These are phyloP conservation scores for Physaria fendleri DNA, from an alignment of 345 rosid genomes.

Conservation along the genomic window DNA sequence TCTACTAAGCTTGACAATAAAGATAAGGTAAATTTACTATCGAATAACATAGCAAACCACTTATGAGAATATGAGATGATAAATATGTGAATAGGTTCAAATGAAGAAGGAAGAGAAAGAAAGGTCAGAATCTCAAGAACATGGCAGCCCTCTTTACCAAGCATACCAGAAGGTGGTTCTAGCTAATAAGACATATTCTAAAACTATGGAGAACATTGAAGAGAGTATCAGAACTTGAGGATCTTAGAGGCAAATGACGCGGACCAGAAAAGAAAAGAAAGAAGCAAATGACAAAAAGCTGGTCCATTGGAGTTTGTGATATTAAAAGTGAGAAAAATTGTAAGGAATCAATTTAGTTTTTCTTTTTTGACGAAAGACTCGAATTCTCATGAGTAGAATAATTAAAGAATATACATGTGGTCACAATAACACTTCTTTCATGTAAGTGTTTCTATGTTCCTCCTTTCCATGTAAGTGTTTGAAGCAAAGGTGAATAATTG, in stretches of 20 bases:
- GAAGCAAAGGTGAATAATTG: too few species aligned
- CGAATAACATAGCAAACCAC: neutral
- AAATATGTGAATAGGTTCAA: constrained; percentile 23
- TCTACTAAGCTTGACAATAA: constrained; percentile 36
- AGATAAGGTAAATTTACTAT: constrained; percentile 34
- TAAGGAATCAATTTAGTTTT: constrained; percentile 9
- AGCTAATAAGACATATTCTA: constrained; percentile 30
- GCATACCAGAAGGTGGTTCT: constrained; percentile 77
- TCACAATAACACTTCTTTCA: too few species aligned
- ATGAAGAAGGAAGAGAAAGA: constrained; percentile 50
- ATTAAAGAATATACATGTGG: too few species aligned
- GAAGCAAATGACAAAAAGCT: constrained; percentile 12
- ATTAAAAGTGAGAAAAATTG: neutral
- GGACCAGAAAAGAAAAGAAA: too few species aligned
- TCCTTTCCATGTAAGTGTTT: too few species aligned
- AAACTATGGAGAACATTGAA: neutral
- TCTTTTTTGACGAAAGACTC: constrained; percentile 9
- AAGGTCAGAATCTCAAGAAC: constrained; percentile 48
- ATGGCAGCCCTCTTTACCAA: constrained; percentile 90
- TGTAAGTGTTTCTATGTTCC: too few species aligned
- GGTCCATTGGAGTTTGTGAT: constrained; percentile 14
- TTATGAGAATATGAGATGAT: neutral
- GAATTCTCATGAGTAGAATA: neutral
- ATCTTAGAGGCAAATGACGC: too few species aligned
- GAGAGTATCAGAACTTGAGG: neutral